These are phyloP conservation scores for Irineochytrium annulatum DNA, from an alignment of 192 early-diverging fungal genomes.

Conservation along the genomic window DNA sequence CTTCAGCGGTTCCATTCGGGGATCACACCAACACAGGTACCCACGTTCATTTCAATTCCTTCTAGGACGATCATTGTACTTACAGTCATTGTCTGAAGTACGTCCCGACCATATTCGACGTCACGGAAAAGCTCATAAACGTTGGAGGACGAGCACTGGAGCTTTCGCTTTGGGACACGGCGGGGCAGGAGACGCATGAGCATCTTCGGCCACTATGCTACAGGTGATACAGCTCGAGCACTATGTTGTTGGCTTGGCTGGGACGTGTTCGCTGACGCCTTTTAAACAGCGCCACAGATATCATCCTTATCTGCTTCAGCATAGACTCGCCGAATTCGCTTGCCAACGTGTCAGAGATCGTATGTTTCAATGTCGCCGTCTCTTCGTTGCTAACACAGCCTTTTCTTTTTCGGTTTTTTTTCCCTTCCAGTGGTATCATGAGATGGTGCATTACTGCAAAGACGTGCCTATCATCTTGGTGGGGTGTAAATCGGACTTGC, in stretches of 20 bases:
- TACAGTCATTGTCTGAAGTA: slow-evolving; percentile 26
- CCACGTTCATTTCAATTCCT: neutral
- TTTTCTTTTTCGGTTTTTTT: neutral
- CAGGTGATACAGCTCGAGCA: neutral
- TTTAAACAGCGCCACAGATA: slow-evolving; percentile 2
- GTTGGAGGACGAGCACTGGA: slow-evolving; percentile 79
- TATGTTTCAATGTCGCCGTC: neutral
- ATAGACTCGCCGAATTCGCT: slow-evolving; percentile 10
- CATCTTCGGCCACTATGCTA: slow-evolving; percentile 87
- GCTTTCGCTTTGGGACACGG: slow-evolving; percentile 94
- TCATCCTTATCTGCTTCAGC: slow-evolving; percentile 3
- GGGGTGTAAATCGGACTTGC: slow-evolving; percentile 28
- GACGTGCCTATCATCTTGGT: slow-evolving; percentile 22
- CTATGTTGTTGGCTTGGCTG: neutral
- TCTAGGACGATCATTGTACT: neutral
- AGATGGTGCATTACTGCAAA: slow-evolving; percentile 17
- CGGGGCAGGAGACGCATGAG: slow-evolving; percentile 94
- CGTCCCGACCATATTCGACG: slow-evolving; percentile 72
- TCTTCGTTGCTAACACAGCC: neutral
- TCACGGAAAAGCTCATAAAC: slow-evolving; percentile 78
- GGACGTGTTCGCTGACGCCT: no score
- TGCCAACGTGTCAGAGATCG: slow-evolving; percentile 7
- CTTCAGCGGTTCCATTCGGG: neutral
- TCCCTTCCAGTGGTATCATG: slow-evolving; percentile 14
- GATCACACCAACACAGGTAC: neutral